These are phyloP conservation scores for Aegilops longissima DNA, from an alignment of 176 grass and related monocot genomes.

Conservation along the genomic window DNA sequence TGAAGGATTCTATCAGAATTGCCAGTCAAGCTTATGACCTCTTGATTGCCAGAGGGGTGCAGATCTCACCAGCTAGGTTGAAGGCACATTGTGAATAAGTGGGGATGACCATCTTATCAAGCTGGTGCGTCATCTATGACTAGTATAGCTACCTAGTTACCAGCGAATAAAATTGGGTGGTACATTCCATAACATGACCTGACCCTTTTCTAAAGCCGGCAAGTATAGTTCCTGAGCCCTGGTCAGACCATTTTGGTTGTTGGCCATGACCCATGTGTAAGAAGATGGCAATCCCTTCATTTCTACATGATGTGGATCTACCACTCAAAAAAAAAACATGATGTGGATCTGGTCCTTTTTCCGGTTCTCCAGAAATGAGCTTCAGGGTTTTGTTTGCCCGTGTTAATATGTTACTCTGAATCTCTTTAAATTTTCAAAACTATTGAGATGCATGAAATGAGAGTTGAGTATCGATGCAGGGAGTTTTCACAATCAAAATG, in stretches of 20 bases:
- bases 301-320: background rate
- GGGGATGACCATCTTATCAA: background rate
- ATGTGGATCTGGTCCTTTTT: background rate
- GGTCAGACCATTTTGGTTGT: background rate
- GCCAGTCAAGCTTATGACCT: background rate
- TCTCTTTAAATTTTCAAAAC: constrained; percentile 11
- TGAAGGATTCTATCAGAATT: background rate
- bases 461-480: background rate
- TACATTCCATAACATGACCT: background rate
- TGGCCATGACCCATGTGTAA: background rate
- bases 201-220: background rate
- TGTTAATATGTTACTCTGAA: background rate
- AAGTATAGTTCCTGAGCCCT: background rate
- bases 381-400: background rate
- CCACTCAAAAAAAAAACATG: background rate
- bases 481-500: background rate
- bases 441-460: background rate
- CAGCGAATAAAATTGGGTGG: background rate
- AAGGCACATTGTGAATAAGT: background rate
- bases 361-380: background rate
- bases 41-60: background rate
- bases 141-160: background rate
- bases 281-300: background rate
- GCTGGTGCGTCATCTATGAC: background rate
- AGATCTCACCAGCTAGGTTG: constrained; percentile 8